Evolutionary conservation across 306 rosid species (phyloP), one percentile per base, ranked within the genome.

Genomic region (Canavalia ensiformis): DNA sequence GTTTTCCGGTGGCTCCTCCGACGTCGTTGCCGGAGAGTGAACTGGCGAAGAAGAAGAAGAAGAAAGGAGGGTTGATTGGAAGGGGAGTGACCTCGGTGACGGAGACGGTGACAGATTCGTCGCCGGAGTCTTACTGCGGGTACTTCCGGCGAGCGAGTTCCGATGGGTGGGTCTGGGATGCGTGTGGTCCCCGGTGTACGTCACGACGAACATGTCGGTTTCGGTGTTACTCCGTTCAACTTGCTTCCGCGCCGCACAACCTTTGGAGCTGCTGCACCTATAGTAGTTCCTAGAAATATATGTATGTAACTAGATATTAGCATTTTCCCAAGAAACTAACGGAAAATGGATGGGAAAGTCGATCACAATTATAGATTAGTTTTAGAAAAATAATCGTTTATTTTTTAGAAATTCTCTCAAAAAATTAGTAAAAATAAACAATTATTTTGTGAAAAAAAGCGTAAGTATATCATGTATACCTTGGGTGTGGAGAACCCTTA

Each of bases 261-360:
- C 92, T 77, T 91, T 93, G 4, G 92, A 83, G 87, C 94, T 91
- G 81, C 98, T 91, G 78, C 98, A 93, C 42, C 93, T 89, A 80
- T 91, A 93, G 11, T 91, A 93, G 77, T 93, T 93, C 87, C 98
- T 93, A 82, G 1, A 29, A 25, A 11, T 39, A 46, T 25, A 13
- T 8, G 4, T 52, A 39, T 2, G 35, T 9, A 10, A 52, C 11
- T 31, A 57, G 9, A 7, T 74, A 5, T 58, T 74, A 41, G n/a
- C 30, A 56, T 56, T 66, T 39, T 58, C 25, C 25, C 25, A 18
- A 18, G 25, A 18, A 18, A 18, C 25, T 18, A 18, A 67, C 67
- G 9, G 68, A 72, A 65, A 45, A 3, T 11, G 18, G 4, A 1
- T 0, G 34, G 11, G 28, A 70, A 64, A 51, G 0, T 2, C 2